Evolutionary conservation across 805 yeast genomes (phyloP).

Genomic region (Ogataea ramenticola): DNA sequence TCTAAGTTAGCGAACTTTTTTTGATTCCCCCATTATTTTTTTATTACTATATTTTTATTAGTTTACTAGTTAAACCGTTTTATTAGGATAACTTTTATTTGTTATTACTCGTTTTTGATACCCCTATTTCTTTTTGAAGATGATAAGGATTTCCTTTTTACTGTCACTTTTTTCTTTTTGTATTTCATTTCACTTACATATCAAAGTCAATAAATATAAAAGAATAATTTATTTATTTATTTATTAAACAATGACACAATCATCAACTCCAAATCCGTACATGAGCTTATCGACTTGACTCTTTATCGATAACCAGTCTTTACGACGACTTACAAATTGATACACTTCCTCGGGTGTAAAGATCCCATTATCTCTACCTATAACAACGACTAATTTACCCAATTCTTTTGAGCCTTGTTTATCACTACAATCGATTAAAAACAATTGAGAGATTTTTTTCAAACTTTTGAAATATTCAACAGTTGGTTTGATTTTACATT

Average conservation of each 20-base stretch:
- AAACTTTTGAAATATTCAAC: conserved; percentile 72
- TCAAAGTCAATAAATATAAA: no score
- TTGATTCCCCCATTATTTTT: no score
- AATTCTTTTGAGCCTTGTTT: conserved; percentile 73
- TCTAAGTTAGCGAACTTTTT: no score
- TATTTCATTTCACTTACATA: background rate
- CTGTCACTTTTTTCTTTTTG: background rate
- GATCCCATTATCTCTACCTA: conserved; percentile 80
- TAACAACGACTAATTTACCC: conserved; percentile 76
- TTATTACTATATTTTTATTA: no score
- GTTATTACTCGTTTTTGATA: no score
- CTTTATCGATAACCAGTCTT: conserved; percentile 77
- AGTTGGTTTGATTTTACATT: conserved; percentile 57
- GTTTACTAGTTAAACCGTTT: no score
- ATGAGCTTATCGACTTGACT: conserved; percentile 87
- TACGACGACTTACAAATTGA: conserved; percentile 79
- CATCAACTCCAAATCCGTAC: conserved; percentile 82
- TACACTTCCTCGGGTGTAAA: conserved; percentile 92
- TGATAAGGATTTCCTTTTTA: no score
- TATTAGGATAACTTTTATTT: no score
- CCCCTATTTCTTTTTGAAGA: background rate
- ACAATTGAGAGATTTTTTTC: conserved; percentile 80
- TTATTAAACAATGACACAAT: conserved; percentile 56
- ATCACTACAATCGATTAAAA: conserved; percentile 53
- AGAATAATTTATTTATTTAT: no score